Evolutionary conservation across 371 early-diverging fungal species (phyloP), one percentile per base, ranked within the genome.

Genomic region (Umbelopsis sp.): DNA sequence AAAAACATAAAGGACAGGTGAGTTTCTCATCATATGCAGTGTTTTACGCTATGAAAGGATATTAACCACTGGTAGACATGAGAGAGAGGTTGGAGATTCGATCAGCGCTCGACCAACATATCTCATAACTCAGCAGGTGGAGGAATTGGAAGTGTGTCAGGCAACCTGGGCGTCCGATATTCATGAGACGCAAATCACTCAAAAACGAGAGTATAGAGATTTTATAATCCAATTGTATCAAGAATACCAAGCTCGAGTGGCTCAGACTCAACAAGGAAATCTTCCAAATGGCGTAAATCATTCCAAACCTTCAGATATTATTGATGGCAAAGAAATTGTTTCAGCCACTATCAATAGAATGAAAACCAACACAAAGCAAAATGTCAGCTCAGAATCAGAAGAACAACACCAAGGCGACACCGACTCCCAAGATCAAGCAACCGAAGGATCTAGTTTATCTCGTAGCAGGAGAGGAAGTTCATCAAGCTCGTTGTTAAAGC

Each of bases 151-250:
- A 66, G 71, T 89, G 11, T 77, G 84, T 38, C 86, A 87, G 65
- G 91, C 88, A 25, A 88, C 88, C 1, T 85, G 84, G 80, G 87
- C 79, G 18, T 88, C 87, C 18, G 84, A 88, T 62, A 69, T 92
- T 1, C 79, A 87, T 38, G 86, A 87, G 45, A 71, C 86, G 6
- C 85, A 89, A 65, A 70, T 76, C 22, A 77, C 81, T 3, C 92
- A 92, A 73, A 81, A 86, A 37, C 73, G 77, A 46, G 90, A 92
- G 73, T 92, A 90, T 67, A 78, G 87, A 25, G 88, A 87, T 50
- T 91, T 92, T 72, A 87, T 92, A n/a, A 73, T 87, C 35, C 86
- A 88, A 66, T 76, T 90, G 5, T 87, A 89, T 67, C 72, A 80
- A 9, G 84, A 85, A 71, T 85, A 85, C 68, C 84, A 84, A 63